Base-by-base conservation (phyloP, 768 basidiomycete species). In the Amanita rimosa region DNA sequence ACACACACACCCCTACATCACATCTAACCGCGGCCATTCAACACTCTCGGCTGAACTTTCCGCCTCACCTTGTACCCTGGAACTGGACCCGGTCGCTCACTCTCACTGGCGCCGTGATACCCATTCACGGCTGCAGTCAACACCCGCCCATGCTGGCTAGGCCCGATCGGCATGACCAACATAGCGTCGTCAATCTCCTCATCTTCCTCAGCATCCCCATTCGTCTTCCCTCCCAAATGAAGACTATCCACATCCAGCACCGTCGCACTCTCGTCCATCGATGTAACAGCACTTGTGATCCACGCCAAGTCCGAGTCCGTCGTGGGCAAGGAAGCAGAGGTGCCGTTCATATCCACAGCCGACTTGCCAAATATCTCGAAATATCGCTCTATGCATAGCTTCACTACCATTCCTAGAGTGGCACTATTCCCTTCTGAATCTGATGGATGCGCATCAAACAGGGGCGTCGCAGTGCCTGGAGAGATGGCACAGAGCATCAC, bases 331-430 rank as follows among this genome's bases (percentile, higher is more conserved):
- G 39, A 11, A 29, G 39, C 17, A 1, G 19, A 48, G 57, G 63
- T 2, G 6, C 61, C 79, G 54, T 89, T 86, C 51, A 72, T 73
- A 13, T 79, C 75, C 64, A 90, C 89, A 49, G 62, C 65, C n/a
- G 83, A 64, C 55, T 91, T 89, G 59, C 90, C 88, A 55, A 92
- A 92, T 26, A 91, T 68, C 60, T 92, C 89, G 60, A 83, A 90
- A 60, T 91, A 92, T 37, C 78, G 77, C 56, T 84, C 75, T 44
- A 91, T 89, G 61, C 85, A 91, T 37, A 87, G 65, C 58, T 81
- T 81, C 62, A 90, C 69, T 36, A 91, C 67, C 52, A 71, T 68
- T 2, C 86, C 87, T 0, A 92, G 68, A 0, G 86, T 88, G 7
- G 78, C 79, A 54, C 67, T 11, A 8, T 19, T 67, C 29, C 74